Percentiles rank a stretch among this genome's conserved stretches.
These are phyloP conservation scores for Pochonia chlamydosporia DNA, from an alignment of 2,329 filamentous ascomycete species.

Conservation along the genomic window DNA sequence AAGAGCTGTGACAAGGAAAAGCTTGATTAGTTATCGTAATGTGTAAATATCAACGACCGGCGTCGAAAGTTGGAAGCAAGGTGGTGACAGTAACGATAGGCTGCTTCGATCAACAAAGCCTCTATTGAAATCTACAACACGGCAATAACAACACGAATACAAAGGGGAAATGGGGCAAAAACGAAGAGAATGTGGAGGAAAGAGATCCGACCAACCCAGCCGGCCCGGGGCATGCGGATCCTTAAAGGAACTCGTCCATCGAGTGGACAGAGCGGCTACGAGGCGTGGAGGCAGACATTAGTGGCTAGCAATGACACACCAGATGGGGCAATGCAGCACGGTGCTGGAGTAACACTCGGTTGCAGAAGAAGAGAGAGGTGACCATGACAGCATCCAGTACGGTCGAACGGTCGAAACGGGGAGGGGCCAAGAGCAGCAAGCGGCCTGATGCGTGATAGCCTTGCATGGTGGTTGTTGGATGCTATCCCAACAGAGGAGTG, in stretches of 20 bases:
- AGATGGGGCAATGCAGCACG: constrained; percentile 9
- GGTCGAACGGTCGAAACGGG: neutral
- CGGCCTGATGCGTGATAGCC: constrained; percentile 4
- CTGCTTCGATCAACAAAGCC: constrained; percentile 40
- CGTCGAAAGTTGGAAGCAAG: constrained; percentile 22
- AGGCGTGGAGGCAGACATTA: constrained; percentile 18
- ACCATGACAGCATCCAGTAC: constrained; percentile 4
- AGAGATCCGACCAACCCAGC: constrained; percentile 14
- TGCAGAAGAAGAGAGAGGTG: neutral
- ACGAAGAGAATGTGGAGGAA: constrained; percentile 29
- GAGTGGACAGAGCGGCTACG: constrained; percentile 20
- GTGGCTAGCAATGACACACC: constrained; percentile 16
- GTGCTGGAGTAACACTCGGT: constrained; percentile 5
- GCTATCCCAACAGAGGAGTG: neutral
- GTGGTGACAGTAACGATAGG: constrained; percentile 32
- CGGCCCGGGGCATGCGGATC: constrained; percentile 21
- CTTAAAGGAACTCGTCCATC: constrained; percentile 19
- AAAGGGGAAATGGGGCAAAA: constrained; percentile 21
- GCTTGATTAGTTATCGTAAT: constrained; percentile 10
- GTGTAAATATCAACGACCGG: constrained; percentile 27
- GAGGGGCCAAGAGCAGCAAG: neutral
- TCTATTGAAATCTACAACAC: constrained; percentile 24
- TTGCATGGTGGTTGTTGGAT: constrained; percentile 4
- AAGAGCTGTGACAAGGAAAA: constrained; percentile 6
- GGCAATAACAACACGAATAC: constrained; percentile 11